Base-by-base conservation (phyloP, 805 yeast species). In the Saturnispora gosingensis region DNA sequence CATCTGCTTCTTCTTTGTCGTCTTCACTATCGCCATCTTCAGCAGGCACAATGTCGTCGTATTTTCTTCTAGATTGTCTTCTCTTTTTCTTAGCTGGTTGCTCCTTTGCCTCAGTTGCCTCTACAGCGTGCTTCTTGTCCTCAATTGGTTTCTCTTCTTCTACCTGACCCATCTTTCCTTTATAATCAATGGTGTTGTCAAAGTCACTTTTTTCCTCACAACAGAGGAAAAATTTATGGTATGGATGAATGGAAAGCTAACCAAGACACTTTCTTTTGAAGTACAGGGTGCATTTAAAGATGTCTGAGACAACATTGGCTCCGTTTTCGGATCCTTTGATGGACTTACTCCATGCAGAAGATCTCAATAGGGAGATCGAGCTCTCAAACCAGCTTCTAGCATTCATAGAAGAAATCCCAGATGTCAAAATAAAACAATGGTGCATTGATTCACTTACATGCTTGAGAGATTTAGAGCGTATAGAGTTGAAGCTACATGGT, bases 291-390 rank as follows among this genome's bases (percentile, higher is more conserved):
- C 22, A 10, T 13, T 22, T 10, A 9, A 7, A 27, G 45, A 35
- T 35, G 46, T 13, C 18, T 13, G 43, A 43, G 25, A 35, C 39
- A 28, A 38, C 28, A 7, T 24, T 66, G 47, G 56, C 58, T 42
- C 48, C 62, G n/a, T 77, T 71, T 57, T 64, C 66, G 11, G 83
- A 78, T 60, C 80, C 80, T 7, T 66, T 78, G 39, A 63, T 78
- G 50, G 59, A 63, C 16, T 64, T 78, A 28, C 69, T 77, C 11
- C 73, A 72, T 54, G 81, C 77, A 60, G 77, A 80, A 2, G 65
- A 73, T 46, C 66, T 78, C 34, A 76, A 67, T 50, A 61, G 58
- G 46, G 64, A 73, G 48, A 67, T 67, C 46, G 74, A 66, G 27
- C 69, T 72, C 49, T 63, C 81, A 0, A 61, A 69, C 15, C 64